Evolutionary conservation across 1,139 yeast species (phyloP).

Genomic region (Ogataea hybrid): DNA sequence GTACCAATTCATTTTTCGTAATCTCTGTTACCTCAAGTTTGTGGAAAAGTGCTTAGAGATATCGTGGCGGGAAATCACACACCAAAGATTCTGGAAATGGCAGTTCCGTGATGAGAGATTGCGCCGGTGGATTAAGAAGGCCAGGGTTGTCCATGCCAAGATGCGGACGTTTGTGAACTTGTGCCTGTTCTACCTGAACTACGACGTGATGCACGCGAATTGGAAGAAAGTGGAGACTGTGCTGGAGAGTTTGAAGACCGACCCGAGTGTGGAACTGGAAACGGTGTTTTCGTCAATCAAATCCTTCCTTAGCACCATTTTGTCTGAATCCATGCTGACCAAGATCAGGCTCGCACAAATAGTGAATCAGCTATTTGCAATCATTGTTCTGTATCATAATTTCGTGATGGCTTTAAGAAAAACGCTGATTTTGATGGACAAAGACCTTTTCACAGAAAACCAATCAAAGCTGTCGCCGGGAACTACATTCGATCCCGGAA

Average conservation of each 20-base stretch:
- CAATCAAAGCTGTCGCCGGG: conserved; percentile 39
- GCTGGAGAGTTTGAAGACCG: conserved; percentile 28
- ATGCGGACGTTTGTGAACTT: conserved; percentile 62
- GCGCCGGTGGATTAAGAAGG: conserved; percentile 55
- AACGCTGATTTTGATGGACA: conserved; percentile 52
- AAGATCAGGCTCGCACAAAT: conserved; percentile 53
- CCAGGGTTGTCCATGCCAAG: conserved; percentile 56
- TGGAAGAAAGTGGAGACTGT: conserved; percentile 42
- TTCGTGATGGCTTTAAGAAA: conserved; percentile 55
- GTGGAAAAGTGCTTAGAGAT: conserved; percentile 58
- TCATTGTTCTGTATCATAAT: conserved; percentile 53
- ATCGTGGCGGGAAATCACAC: conserved; percentile 73
- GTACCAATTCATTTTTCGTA: conserved; percentile 78
- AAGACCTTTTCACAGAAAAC: conserved; percentile 40
- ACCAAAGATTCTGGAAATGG: conserved; percentile 66
- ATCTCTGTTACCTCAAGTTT: conserved; percentile 61
- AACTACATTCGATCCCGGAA: conserved; percentile 38
- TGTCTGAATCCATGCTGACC: conserved; percentile 69
- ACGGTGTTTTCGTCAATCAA: conserved; percentile 51
- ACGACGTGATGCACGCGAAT: conserved; percentile 60
- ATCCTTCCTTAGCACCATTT: conserved; percentile 58
- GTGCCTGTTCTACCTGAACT: conserved; percentile 54
- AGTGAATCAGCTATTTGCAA: conserved; percentile 44
- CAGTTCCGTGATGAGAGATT: conserved; percentile 41
- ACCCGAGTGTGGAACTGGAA: conserved; percentile 44